Conservation (phyloP, 805 yeast species). For the Cephaloascus albidus region DNA sequence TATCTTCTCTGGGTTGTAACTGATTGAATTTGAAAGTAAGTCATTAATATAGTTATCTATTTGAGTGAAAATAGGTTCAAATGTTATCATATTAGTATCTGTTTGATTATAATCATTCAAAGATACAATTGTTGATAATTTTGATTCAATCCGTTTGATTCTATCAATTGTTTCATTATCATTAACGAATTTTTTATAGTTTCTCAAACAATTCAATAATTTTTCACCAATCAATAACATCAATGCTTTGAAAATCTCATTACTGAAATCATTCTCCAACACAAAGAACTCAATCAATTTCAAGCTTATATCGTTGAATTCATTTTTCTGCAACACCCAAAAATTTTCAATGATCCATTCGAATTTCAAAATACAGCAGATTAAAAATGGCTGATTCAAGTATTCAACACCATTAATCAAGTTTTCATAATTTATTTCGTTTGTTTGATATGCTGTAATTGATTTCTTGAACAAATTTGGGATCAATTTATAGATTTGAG, state of each 20-base stretch:
- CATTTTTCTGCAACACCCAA: not conserved
- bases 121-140: not conserved
- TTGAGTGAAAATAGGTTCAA: not conserved
- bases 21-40: not conserved
- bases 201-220: constrained; percentile 9
- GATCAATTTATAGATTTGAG: constrained; percentile 58
- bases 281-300: constrained; percentile 12
- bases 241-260: constrained; percentile 13
- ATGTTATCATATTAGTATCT: not conserved
- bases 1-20: not conserved
- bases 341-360: constrained; percentile 15
- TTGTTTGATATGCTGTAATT: constrained; percentile 46
- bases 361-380: constrained; percentile 36
- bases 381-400: constrained; percentile 70
- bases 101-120: not conserved
- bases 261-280: constrained; percentile 19
- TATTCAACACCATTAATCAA: constrained; percentile 78
- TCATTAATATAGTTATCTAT: not conserved
- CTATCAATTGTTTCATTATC: not conserved
- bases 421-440: constrained; percentile 47
- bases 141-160: not conserved
- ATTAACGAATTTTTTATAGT: constrained; percentile 1
- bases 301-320: not conserved
- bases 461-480: constrained; percentile 73
- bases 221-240: constrained; percentile 7